These are phyloP conservation scores for Mycena belliarum DNA, from an alignment of 768 basidiomycete species.

Conservation along the genomic window DNA sequence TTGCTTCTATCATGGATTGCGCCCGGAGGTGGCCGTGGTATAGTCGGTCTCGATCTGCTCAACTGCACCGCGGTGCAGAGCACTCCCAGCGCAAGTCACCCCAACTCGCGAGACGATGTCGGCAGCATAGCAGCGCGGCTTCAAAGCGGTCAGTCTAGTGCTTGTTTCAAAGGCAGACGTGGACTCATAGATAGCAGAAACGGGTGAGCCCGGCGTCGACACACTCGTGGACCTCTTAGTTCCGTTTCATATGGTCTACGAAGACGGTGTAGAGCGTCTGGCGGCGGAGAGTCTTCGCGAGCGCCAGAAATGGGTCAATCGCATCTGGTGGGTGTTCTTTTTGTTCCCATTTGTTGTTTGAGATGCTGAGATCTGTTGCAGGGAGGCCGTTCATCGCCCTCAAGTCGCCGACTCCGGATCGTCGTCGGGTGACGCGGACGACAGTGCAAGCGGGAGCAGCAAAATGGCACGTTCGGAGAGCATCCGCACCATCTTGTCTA, in stretches of 20 bases:
- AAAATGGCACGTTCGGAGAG: slow-evolving; percentile 39
- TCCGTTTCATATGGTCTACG: slow-evolving; percentile 89
- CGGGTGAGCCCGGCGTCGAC: slow-evolving; percentile 33
- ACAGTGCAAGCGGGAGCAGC: not conserved
- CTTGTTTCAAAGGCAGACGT: not conserved
- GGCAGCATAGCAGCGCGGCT: slow-evolving; percentile 79
- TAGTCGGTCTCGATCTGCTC: slow-evolving; percentile 83
- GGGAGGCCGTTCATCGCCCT: slow-evolving; percentile 78
- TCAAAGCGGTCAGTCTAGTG: slow-evolving; percentile 45
- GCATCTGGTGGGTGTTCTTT: slow-evolving; percentile 67
- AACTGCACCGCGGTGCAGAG: slow-evolving; percentile 87
- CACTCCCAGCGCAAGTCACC: slow-evolving; percentile 79
- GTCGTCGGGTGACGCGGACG: slow-evolving; percentile 24
- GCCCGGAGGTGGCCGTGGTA: slow-evolving; percentile 77
- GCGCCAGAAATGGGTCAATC: slow-evolving; percentile 88
- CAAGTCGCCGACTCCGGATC: slow-evolving; percentile 48
- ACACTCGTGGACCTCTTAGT: slow-evolving; percentile 70
- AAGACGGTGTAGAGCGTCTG: slow-evolving; percentile 85
- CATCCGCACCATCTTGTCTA: slow-evolving; percentile 69
- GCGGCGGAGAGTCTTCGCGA: slow-evolving; percentile 88
- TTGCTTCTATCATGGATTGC: slow-evolving; percentile 87
- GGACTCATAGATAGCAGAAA: not conserved
- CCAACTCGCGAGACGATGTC: slow-evolving; percentile 79
- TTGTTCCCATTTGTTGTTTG: not conserved
- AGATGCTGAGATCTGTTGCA: slow-evolving; percentile 29